Evolutionary conservation across 768 basidiomycete species (phyloP), one percentile per base, ranked within the genome.

Genomic region (Trametes coccinea): DNA sequence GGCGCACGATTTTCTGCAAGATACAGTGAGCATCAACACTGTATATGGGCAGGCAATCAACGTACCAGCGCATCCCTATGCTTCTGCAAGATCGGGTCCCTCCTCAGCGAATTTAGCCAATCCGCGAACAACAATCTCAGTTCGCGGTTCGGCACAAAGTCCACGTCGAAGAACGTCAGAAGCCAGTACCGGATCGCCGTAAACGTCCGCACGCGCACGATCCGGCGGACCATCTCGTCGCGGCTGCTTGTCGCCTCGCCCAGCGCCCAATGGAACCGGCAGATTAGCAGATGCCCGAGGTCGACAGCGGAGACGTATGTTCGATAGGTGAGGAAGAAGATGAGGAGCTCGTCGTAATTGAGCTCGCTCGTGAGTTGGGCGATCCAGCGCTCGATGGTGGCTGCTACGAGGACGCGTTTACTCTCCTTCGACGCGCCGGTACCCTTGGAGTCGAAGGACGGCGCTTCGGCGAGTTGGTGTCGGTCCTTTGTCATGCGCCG

Each of bases 331-430:
- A 96, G 82, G 82, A 97, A 93, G 72, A 95, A 95, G 68, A 91
- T 87, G 59, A 93, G 81, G 31, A 95, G 80, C 67, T 94, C 91
- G 71, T 94, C 93, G 60, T 92, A 91, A 72, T 90, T 86, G 68
- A 94, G 78, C 67, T 90, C 87, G 67, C 88, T 90, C 33, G 95
- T 95, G 51, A 96, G 77, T 69, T 96, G 92, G 0, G 92, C 93
- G 56, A 97, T 88, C 92, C 92, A 93, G 0, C 94, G 87, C 72
- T 95, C 94, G 68, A 95, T 92, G 3, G 92, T 94, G 4, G 93
- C 93, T 0, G 92, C 94, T 13, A 95, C 77, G n/a, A 96, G 78
- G 29, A 92, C 78, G 64, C 70, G 81, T 67, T 77, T 76, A 34
- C 73, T 68, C 37, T 70, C 72, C 27, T 73, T 71, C 31, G 58